Percentiles rank a stretch among this genome's conserved stretches.
These are phyloP conservation scores for Ceratocystis papillata DNA, from an alignment of 2,329 filamentous ascomycete genomes.

Conservation along the genomic window DNA sequence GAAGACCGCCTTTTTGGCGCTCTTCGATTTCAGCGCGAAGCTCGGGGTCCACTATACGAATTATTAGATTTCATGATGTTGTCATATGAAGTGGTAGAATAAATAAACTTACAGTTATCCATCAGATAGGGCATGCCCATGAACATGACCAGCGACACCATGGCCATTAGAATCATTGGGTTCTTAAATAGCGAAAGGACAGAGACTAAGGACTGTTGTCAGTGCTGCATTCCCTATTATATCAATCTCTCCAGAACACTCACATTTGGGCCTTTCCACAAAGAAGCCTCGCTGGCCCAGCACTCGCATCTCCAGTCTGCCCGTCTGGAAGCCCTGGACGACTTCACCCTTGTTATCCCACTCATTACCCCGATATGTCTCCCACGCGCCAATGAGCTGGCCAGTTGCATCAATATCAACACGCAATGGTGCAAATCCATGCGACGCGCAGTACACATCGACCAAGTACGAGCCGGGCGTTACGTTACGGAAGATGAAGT, in stretches of 20 bases:
- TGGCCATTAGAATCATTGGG: slow-evolving; percentile 89
- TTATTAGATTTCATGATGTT: slow-evolving; percentile 23
- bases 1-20: slow-evolving; percentile 66
- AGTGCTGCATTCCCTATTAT: neutral
- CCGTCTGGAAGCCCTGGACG: slow-evolving; percentile 34
- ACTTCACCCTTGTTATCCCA: slow-evolving; percentile 76
- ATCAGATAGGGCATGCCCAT: slow-evolving; percentile 91
- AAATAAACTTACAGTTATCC: slow-evolving; percentile 68
- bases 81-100: neutral
- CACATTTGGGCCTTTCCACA: slow-evolving; percentile 62
- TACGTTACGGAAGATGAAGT: slow-evolving; percentile 66
- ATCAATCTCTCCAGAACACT: slow-evolving; percentile 32
- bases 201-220: slow-evolving; percentile 46
- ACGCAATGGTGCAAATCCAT: slow-evolving; percentile 66
- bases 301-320: slow-evolving; percentile 49
- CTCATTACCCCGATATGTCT: slow-evolving; percentile 79
- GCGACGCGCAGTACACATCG: slow-evolving; percentile 64
- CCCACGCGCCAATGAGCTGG: slow-evolving; percentile 59
- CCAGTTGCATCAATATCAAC: slow-evolving; percentile 77
- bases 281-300: slow-evolving; percentile 63
- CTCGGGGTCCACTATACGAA: slow-evolving; percentile 78
- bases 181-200: slow-evolving; percentile 78
- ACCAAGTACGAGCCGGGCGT: slow-evolving; percentile 65
- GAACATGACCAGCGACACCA: slow-evolving; percentile 72
- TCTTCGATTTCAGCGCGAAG: slow-evolving; percentile 86